A percentile compares a stretch with the other conserved stretches of the same genome.
phyloP scores from a whole-genome alignment of 495 filamentous ascomycete genomes.

The Penicillium cinerascens region DNA sequence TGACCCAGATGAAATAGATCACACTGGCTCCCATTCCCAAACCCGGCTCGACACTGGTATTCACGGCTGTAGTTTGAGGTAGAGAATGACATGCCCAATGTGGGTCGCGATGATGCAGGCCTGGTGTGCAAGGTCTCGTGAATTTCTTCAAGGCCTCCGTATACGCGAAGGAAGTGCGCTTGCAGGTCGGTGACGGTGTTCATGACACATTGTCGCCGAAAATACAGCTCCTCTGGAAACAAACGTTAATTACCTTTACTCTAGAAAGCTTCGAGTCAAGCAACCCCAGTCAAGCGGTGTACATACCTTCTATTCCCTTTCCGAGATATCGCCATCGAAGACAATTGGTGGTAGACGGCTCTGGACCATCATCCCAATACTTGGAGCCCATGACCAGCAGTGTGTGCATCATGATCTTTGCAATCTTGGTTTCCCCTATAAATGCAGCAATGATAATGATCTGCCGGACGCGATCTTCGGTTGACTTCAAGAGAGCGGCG shows the following conservation, averaged over 20 bases:
- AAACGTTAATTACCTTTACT: neutral
- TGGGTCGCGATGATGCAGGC: slow-evolving; percentile 4
- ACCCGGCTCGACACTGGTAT: slow-evolving; percentile 70
- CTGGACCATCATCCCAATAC: slow-evolving; percentile 51
- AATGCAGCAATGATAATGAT: slow-evolving; percentile 34
- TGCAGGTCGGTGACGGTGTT: slow-evolving; percentile 75
- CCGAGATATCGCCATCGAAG: slow-evolving; percentile 73
- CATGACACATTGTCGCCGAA: slow-evolving; percentile 65
- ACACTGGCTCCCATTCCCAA: slow-evolving; percentile 70
- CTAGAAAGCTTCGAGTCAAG: neutral
- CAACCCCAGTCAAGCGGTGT: neutral
- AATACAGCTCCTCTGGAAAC: slow-evolving; percentile 64
- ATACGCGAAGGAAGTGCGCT: slow-evolving; percentile 66
- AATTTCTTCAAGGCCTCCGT: slow-evolving; percentile 44
- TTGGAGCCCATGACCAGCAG: slow-evolving; percentile 65
- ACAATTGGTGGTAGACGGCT: slow-evolving; percentile 6
- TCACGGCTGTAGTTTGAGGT: slow-evolving; percentile 16
- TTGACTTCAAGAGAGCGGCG: slow-evolving; percentile 26
- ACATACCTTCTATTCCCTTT: slow-evolving; percentile 65
- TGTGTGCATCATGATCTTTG: slow-evolving; percentile 39
- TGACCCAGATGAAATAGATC: slow-evolving; percentile 86
- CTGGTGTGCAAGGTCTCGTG: neutral
- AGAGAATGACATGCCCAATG: slow-evolving; percentile 10
- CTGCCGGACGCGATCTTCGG: slow-evolving; percentile 43
- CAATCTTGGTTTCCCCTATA: slow-evolving; percentile 21